Percentiles rank a stretch among this genome's conserved stretches.
These are phyloP conservation scores for Globisporangium irregulare DNA, from an alignment of 352 stramenopile species.

Conservation along the genomic window DNA sequence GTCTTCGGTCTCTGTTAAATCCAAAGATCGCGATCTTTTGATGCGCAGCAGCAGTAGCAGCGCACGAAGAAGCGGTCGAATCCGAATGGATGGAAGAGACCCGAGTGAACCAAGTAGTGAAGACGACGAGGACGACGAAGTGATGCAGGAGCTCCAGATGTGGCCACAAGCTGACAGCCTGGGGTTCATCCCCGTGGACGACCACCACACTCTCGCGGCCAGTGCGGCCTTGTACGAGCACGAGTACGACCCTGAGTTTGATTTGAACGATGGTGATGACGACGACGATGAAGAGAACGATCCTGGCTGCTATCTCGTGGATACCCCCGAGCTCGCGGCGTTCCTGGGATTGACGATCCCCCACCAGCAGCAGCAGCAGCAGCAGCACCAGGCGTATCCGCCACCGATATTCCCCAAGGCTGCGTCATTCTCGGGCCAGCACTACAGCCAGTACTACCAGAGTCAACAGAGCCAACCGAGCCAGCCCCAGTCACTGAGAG, in stretches of 20 bases:
- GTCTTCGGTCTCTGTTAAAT: background rate
- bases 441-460: slow-evolving; percentile 1
- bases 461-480: background rate
- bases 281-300: background rate
- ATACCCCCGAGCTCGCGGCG: slow-evolving; percentile 16
- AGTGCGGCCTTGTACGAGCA: slow-evolving; percentile 1
- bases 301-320: slow-evolving; percentile 10
- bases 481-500: background rate
- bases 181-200: background rate
- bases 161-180: background rate
- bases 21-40: slow-evolving; percentile 2
- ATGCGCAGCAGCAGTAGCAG: background rate
- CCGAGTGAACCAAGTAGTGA: background rate
- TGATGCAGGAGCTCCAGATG: slow-evolving; percentile 5
- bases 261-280: background rate
- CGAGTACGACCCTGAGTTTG: background rate
- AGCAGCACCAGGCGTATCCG: background rate
- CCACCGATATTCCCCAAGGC: slow-evolving; percentile 10
- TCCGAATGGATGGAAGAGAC: background rate
- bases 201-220: background rate
- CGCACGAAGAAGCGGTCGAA: background rate
- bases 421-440: slow-evolving; percentile 17
- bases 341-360: slow-evolving; percentile 14
- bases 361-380: background rate
- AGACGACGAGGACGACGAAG: background rate